Percentiles rank a stretch among this genome's conserved stretches.
These are phyloP conservation scores for Yamadazyma diospyri DNA, from an alignment of 1,139 yeast genomes.

Conservation along the genomic window DNA sequence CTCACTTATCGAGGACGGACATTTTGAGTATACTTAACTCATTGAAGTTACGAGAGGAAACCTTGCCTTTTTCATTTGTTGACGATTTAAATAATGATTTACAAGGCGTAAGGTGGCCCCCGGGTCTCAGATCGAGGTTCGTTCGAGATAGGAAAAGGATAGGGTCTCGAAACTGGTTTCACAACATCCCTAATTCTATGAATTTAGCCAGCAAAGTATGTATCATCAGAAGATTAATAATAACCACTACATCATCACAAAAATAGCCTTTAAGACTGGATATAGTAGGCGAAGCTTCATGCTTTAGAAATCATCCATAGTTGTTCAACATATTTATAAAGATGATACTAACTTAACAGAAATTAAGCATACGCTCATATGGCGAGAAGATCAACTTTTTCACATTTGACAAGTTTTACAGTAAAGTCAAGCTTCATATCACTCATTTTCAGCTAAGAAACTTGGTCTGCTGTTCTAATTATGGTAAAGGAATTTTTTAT, in stretches of 20 bases:
- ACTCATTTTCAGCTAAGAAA: constrained; percentile 59
- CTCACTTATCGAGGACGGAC: constrained; percentile 33
- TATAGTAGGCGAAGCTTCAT: no score
- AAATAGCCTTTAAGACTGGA: no score
- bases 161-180: constrained; percentile 37
- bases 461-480: constrained; percentile 37
- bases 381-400: constrained; percentile 31
- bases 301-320: no score
- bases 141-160: constrained; percentile 31
- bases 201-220: constrained; percentile 33
- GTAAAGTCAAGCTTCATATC: constrained; percentile 44
- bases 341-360: constrained; percentile 1
- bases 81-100: constrained; percentile 2
- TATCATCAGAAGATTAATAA: constrained; percentile 16
- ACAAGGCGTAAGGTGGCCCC: constrained; percentile 41
- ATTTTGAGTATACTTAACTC: constrained; percentile 34
- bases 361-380: constrained; percentile 19
- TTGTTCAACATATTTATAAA: no score
- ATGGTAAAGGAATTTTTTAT: constrained; percentile 34
- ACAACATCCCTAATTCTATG: constrained; percentile 34
- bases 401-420: constrained; percentile 40
- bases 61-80: constrained; percentile 27
- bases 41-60: constrained; percentile 34
- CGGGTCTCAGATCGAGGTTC: constrained; percentile 29
- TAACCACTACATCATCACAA: no score